Conservation (phyloP, 2,329 filamentous ascomycete genomes). For the Nemania sp. region DNA sequence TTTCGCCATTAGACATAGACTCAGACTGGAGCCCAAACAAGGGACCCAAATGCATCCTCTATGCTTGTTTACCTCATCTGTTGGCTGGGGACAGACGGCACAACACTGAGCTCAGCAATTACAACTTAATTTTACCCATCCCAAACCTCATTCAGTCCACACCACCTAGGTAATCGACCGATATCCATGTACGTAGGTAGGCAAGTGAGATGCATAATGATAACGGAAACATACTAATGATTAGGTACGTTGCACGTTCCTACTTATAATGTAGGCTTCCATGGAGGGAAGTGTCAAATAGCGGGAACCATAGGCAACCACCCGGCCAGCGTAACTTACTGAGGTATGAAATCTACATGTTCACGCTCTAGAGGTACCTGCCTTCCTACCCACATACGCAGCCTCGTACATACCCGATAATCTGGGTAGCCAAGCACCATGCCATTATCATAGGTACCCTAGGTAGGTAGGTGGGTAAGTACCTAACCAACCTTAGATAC, state of each 20-base stretch:
- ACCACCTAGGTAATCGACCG: no score
- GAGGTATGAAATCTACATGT: not conserved
- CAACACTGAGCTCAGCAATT: not conserved
- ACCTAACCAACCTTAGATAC: not conserved
- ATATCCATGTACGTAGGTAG: not conserved
- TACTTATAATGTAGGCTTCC: not conserved
- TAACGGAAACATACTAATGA: no score
- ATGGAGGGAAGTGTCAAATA: not conserved
- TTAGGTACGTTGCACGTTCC: not conserved
- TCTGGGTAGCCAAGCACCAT: no score
- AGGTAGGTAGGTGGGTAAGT: not conserved
- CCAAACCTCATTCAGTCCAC: not conserved
- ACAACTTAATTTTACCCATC: not conserved
- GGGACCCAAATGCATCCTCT: not conserved
- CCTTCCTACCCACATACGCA: not conserved
- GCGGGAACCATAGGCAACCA: constrained; percentile 7
- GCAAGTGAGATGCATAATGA: no score
- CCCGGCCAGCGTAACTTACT: constrained; percentile 1
- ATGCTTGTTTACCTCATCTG: not conserved
- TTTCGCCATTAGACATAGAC: constrained; percentile 22
- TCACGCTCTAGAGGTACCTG: no score
- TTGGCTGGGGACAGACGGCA: not conserved
- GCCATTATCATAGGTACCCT: no score
- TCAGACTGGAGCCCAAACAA: constrained; percentile 6
- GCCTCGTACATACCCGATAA: no score